A percentile compares a stretch with the other conserved stretches of the same genome.
Conservation (phyloP, 108 stramenopile species). For the Seminavis robusta region DNA sequence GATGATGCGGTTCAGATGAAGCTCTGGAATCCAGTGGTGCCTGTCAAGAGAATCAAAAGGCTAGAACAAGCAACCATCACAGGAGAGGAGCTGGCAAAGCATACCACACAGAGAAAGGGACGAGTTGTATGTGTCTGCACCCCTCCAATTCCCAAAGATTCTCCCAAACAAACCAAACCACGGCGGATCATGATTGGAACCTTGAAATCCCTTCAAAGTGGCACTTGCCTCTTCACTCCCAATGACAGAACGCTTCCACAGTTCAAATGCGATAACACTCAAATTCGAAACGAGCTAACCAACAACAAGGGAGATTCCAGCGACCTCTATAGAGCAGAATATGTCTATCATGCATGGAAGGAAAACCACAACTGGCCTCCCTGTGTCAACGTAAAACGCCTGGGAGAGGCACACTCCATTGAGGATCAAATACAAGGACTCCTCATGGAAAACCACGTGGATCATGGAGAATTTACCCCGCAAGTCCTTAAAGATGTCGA, state of each 20-base stretch:
- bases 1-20: constrained; percentile 66
- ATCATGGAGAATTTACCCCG: constrained; percentile 88
- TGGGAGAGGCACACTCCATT: constrained; percentile 76
- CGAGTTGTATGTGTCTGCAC: too few species aligned
- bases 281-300: neutral
- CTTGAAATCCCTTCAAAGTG: constrained; percentile 36
- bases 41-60: constrained; percentile 24
- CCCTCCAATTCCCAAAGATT: neutral
- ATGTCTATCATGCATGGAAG: constrained; percentile 62
- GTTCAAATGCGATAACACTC: constrained; percentile 38
- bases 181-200: constrained; percentile 64
- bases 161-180: constrained; percentile 7
- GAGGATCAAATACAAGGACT: constrained; percentile 90
- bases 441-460: constrained; percentile 71
- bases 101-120: too few species aligned
- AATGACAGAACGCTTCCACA: constrained; percentile 60
- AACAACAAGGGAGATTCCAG: neutral
- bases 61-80: constrained; percentile 5
- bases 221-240: constrained; percentile 53
- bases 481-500: constrained; percentile 73
- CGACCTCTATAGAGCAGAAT: constrained; percentile 46
- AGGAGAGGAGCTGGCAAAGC: neutral
- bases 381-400: constrained; percentile 47
- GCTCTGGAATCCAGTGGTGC: constrained; percentile 79
- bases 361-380: constrained; percentile 69